Evolutionary conservation across 148 eudicot species (phyloP).

Genomic region (Heliosperma pusillum): DNA sequence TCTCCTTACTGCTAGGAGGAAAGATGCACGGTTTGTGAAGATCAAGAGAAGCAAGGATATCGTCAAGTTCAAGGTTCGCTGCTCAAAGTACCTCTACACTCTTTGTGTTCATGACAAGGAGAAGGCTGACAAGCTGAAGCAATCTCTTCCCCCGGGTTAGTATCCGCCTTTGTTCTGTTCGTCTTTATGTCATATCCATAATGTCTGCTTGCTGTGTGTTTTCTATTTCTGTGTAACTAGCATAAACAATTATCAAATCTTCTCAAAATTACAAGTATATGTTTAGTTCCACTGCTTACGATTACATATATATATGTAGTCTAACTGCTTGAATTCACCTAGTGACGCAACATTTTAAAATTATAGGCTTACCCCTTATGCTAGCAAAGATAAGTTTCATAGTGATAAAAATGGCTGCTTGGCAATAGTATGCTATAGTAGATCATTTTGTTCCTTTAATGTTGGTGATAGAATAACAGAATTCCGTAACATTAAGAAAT

Average conservation of each 20-base stretch:
- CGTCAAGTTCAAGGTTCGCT: constrained; percentile 37
- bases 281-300: neutral
- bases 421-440: too few relatives aligned
- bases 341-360: too few relatives aligned
- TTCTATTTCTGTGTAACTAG: too few relatives aligned
- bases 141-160: constrained; percentile 36
- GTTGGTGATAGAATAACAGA: too few relatives aligned
- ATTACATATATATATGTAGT: neutral
- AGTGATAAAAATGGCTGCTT: too few relatives aligned
- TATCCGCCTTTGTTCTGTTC: neutral
- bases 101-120: constrained; percentile 38
- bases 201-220: neutral
- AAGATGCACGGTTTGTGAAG: constrained; percentile 57
- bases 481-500: too few relatives aligned
- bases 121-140: constrained; percentile 44
- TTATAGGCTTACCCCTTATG: too few relatives aligned
- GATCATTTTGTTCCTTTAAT: too few relatives aligned
- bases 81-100: constrained; percentile 42
- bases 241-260: too few relatives aligned
- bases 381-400: too few relatives aligned
- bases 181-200: neutral
- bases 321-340: too few relatives aligned
- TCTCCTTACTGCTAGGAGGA: constrained; percentile 55
- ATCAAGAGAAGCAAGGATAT: constrained; percentile 51
- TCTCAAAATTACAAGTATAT: too few relatives aligned